A percentile compares a stretch with the other conserved stretches of the same genome.
Evolutionary conservation across 345 rosid genomes (phyloP).

Genomic region (Hibiscus mutabilis): DNA sequence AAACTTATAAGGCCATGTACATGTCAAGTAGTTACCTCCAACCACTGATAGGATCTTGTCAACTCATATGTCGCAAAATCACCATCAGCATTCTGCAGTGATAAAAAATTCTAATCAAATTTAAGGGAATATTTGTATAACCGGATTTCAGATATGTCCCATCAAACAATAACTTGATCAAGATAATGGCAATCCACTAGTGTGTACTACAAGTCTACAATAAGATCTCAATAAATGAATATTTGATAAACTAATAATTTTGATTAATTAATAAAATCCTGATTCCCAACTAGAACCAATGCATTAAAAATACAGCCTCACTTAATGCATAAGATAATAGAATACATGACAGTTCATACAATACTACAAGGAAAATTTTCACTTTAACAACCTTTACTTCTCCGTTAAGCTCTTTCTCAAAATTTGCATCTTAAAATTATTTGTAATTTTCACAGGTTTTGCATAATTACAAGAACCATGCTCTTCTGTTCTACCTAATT

Average conservation of each 20-base stretch:
- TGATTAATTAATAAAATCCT: background rate
- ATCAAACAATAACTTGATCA: background rate
- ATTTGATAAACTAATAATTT: background rate
- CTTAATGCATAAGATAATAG: background rate
- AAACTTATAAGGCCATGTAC: background rate
- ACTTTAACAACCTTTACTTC: background rate
- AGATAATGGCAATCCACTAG: background rate
- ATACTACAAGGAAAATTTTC: background rate
- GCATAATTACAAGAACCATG: background rate
- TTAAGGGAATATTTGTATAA: background rate
- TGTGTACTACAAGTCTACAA: background rate
- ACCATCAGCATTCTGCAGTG: conserved; percentile 64
- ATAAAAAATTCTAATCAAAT: background rate
- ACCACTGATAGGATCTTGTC: conserved; percentile 77
- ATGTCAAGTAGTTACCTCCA: conserved; percentile 48
- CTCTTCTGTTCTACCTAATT: background rate
- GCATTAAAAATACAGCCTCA: background rate
- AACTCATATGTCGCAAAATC: conserved; percentile 83
- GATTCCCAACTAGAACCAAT: background rate
- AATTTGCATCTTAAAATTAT: background rate
- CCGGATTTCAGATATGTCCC: background rate
- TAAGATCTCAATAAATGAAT: background rate
- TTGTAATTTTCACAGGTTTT: background rate
- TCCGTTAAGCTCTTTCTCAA: background rate
- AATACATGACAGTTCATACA: background rate